Evolutionary conservation across 1,284 basidiomycete genomes (phyloP), one percentile per base, ranked within the genome.

Genomic region (Entoloma clypeatum): DNA sequence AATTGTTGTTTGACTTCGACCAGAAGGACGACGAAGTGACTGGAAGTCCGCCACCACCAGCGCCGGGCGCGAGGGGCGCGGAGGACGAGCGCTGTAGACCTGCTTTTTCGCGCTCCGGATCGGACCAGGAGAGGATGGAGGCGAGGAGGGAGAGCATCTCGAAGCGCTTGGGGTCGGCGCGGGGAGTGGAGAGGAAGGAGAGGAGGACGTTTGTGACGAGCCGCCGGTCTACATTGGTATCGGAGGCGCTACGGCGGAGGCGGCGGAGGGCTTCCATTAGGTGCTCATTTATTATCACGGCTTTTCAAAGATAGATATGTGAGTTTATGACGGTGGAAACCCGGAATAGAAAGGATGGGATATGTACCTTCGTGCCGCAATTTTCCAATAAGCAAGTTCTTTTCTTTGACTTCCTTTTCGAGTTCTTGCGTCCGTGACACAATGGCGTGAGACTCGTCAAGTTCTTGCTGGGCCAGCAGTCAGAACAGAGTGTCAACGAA

Each of bases 241-340:
- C 90, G 1, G 87, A 80, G 2, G 89, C 85, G 47, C 85, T 89
- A 51, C 84, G 86, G 25, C 92, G 81, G 32, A 99, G 71, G 16
- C 95, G 81, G 10, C 94, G 85, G n/a, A 99, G 76, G 0, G 96
- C 94, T 63, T 98, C 94, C 52, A 93, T 97, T 6, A 99, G 74
- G 57, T 99, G 95, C 59, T 99, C 95, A 56, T 99, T 98, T 58
- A 95, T 83, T 43, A 98, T 93, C 7, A 96, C 91, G 35, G 86
- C 92, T 94, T 51, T 16, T 37, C 9, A 29, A 36, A 5, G 50
- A 23, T 22, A 41, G 27, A 9, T 17, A 19, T 44, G 39, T 17
- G 36, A 13, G 17, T n/a, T n/a, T n/a, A n/a, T n/a, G n/a, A n/a
- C n/a, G n/a, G n/a, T n/a, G 4, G 27, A 5, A 21, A 28, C 10